Base-by-base conservation (phyloP, 179 eudicot genomes). In the Drosera spatulata region DNA sequence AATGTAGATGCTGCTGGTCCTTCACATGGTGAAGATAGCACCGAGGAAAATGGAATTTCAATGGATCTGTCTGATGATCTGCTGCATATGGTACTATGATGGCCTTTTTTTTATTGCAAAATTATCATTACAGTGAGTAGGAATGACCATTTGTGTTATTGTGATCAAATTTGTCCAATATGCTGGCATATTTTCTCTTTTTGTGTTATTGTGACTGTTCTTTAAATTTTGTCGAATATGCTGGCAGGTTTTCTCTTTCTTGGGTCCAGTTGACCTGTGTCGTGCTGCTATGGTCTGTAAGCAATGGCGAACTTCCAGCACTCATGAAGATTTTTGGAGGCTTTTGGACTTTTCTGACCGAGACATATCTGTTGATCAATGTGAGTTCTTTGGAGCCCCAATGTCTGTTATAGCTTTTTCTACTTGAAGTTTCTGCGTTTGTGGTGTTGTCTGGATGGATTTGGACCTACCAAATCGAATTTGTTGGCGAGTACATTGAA, bases 51-150 rank as follows among this genome's bases (percentile, higher is more conserved):
- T 44, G 85, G 66, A 53, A 69, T 86, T 66, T 85, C 77, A 64
- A 86, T 93, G 95, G 99, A 93, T 77, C 95, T 93, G 71, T 82
- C 99, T 12, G 95, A 93, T 77, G 99, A 93, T 83, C 77, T 93
- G 38, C 68, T 93, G 70, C 97, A 89, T 66, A 86, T 83, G 99
- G 97, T 93, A 77, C 51, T 10, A 54, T 11, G 41, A 49, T 7
- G 55, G 44, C 50, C 38, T 60, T n/a, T 13, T 13, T 39, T 40
- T 10, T 45, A 33, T 51, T 22, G 33, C 41, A 49, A 12, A 40
- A 33, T 58, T 9, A 41, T 58, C 58, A 54, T 6, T 8, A 53
- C 7, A 53, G 37, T 53, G 7, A 54, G 8, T n/a, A 22, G 7
- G 42, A 41, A 39, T 37, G 39, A 55, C 2, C 33, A 22, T 22